phyloP scores from a whole-genome alignment of 768 basidiomycete species.

The Lyophyllum atratum region DNA sequence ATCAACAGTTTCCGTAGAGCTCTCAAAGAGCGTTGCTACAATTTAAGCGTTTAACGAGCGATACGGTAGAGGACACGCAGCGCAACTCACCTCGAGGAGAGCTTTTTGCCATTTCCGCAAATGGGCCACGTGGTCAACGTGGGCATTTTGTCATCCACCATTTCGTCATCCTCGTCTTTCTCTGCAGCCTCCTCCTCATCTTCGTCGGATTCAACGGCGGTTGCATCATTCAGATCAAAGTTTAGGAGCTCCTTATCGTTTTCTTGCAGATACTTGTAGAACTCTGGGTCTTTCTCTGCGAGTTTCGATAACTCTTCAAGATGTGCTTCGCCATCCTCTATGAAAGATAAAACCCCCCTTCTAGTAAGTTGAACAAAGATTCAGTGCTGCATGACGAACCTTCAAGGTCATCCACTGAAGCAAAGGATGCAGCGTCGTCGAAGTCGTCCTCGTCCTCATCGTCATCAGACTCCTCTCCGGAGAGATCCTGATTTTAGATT shows the following conservation, averaged over 20 bases:
- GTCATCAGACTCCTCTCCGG: slow-evolving; percentile 25
- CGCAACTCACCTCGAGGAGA: slow-evolving; percentile 65
- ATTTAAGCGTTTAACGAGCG: not conserved
- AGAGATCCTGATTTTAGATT: slow-evolving; percentile 22
- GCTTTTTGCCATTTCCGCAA: slow-evolving; percentile 87
- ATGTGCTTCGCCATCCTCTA: slow-evolving; percentile 77
- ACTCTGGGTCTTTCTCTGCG: slow-evolving; percentile 97
- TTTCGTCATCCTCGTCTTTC: slow-evolving; percentile 49
- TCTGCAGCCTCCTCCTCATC: slow-evolving; percentile 42
- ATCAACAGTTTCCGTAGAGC: slow-evolving; percentile 82
- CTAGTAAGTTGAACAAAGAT: not conserved
- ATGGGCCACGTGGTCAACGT: slow-evolving; percentile 68
- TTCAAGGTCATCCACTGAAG: slow-evolving; percentile 78
- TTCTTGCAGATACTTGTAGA: slow-evolving; percentile 96
- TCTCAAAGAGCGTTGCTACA: slow-evolving; percentile 81
- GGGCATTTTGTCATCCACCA: slow-evolving; percentile 50
- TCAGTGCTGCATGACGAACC: slow-evolving; percentile 36
- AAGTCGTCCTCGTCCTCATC: slow-evolving; percentile 44
- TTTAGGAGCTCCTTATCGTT: slow-evolving; percentile 91
- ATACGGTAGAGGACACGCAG: not conserved
- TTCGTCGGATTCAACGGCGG: slow-evolving; percentile 44
- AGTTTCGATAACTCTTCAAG: slow-evolving; percentile 82
- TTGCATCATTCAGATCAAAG: slow-evolving; percentile 55
- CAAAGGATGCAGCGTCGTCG: slow-evolving; percentile 67
- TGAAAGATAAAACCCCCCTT: not conserved